Evolutionary conservation across 306 rosid species (phyloP).

Genomic region (Lathyrus aphaca): DNA sequence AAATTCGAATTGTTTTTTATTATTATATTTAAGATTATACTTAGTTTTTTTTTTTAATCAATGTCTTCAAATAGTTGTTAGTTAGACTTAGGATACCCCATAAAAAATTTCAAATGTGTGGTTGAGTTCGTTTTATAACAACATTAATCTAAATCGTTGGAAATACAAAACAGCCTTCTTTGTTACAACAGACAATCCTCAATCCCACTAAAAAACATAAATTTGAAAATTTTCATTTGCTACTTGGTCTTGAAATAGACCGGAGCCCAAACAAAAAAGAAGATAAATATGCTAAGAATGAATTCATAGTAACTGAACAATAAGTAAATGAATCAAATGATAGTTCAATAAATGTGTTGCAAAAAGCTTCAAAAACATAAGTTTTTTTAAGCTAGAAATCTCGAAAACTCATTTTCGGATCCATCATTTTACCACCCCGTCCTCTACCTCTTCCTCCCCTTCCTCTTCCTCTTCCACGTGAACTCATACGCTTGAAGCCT

Average conservation of each 20-base stretch:
- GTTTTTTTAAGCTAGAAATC: conserved; percentile 55
- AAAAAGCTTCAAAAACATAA: not conserved
- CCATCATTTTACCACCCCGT: conserved; percentile 59
- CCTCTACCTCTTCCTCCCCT: conserved; percentile 70
- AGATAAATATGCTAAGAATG: conserved; percentile 1
- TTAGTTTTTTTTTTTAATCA: no score
- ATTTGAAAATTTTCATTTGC: not conserved
- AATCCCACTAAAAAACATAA: no score
- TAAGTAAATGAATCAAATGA: conserved; percentile 8
- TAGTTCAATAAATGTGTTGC: conserved; percentile 5
- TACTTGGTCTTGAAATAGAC: not conserved
- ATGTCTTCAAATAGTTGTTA: no score
- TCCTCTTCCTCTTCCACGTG: conserved; percentile 83
- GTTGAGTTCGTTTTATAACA: no score
- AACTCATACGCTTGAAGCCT: conserved; percentile 52
- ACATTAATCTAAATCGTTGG: no score
- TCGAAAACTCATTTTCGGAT: conserved; percentile 95
- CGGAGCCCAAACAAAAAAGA: not conserved
- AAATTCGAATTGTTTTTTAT: no score
- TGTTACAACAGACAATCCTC: no score
- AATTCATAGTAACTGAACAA: conserved; percentile 23
- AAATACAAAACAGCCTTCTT: no score
- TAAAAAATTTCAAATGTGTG: no score
- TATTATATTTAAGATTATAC: no score
- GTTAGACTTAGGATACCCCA: not conserved